phyloP scores from a whole-genome alignment of 371 early-diverging fungal genomes.

The Circinella minor region DNA sequence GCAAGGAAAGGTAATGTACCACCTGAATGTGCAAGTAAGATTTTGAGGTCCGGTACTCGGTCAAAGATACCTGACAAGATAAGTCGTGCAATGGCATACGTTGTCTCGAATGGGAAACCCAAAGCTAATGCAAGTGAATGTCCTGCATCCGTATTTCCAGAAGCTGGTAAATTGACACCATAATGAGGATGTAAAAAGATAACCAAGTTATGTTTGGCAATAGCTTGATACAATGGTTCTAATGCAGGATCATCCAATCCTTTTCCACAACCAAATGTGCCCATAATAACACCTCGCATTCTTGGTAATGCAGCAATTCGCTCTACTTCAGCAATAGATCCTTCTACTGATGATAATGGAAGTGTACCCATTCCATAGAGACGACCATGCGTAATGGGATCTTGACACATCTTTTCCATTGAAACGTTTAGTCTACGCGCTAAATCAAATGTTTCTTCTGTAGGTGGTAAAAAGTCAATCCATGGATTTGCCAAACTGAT shows the following conservation, averaged over 20 bases:
- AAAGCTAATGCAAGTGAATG: conserved; percentile 50
- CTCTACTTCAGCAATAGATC: conserved; percentile 29
- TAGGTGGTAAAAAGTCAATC: conserved; percentile 28
- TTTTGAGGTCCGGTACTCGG: conserved; percentile 35
- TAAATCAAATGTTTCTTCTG: conserved; percentile 18
- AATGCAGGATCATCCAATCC: conserved; percentile 48
- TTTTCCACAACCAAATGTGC: conserved; percentile 37
- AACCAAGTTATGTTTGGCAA: conserved; percentile 27
- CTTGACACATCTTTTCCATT: conserved; percentile 29
- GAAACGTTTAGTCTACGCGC: conserved; percentile 34
- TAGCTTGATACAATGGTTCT: conserved; percentile 34
- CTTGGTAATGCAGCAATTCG: conserved; percentile 25
- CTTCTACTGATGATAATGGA: conserved; percentile 30
- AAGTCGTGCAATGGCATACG: conserved; percentile 36
- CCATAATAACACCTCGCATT: conserved; percentile 42
- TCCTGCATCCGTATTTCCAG: conserved; percentile 24
- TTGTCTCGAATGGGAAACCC: conserved; percentile 50
- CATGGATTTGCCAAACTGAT: conserved; percentile 30
- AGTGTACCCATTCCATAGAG: conserved; percentile 43
- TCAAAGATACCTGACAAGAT: conserved; percentile 46
- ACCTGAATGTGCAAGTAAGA: conserved; percentile 45
- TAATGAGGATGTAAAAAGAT: conserved; percentile 51
- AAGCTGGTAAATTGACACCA: conserved; percentile 30
- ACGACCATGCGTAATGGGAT: conserved; percentile 16
- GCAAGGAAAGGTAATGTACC: conserved; percentile 49